phyloP scores from a whole-genome alignment of 129 eudicot species.

The Tanacetum coccineum region DNA sequence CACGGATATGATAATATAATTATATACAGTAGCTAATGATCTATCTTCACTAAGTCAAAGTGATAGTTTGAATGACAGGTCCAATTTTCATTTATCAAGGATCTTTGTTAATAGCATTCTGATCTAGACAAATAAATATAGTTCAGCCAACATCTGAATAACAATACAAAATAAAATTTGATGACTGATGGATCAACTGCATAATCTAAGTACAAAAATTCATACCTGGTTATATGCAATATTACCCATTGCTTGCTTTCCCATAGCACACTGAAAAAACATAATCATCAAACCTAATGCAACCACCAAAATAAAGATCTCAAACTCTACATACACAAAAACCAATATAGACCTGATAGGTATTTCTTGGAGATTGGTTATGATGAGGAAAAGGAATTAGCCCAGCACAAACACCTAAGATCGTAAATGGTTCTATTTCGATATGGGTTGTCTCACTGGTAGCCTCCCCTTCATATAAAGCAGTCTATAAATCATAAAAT shows the following conservation, averaged over 20 bases:
- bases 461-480: constrained; percentile 78
- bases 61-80: background rate
- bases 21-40: background rate
- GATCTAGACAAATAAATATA: no score
- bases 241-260: constrained; percentile 99
- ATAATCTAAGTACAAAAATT: background rate
- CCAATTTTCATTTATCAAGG: background rate
- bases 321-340: background rate
- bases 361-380: constrained; percentile 96
- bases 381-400: constrained; percentile 97
- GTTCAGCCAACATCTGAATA: no score
- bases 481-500: constrained; percentile 46
- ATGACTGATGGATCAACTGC: background rate
- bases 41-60: background rate
- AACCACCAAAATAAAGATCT: background rate
- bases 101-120: no score
- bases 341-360: constrained; percentile 67
- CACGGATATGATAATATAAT: background rate
- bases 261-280: constrained; percentile 84
- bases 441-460: constrained; percentile 78
- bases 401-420: constrained; percentile 87
- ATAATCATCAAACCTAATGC: background rate
- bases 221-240: constrained; percentile 95
- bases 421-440: constrained; percentile 95
- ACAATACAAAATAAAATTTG: background rate